Percentiles rank a stretch among this genome's conserved stretches.
Conservation (phyloP, 208 protist species). For the Herpetomonas samuelpessoai region DNA sequence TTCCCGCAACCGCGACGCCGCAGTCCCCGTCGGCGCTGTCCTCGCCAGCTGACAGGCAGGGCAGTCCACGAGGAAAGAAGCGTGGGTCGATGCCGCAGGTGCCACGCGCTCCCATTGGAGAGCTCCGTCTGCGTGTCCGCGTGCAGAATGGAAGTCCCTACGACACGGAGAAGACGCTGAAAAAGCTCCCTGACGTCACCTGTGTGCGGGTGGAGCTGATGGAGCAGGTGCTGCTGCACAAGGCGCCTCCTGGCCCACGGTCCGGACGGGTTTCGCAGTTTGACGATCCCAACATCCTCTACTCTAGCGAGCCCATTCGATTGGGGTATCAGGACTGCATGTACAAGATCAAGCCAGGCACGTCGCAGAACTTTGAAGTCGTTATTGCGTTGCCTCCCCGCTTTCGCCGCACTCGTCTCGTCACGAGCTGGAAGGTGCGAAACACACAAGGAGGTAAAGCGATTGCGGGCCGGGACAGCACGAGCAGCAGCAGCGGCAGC, state of each 20-base stretch:
- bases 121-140: conserved; percentile 14
- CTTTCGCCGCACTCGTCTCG: conserved; percentile 13
- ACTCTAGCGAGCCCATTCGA: conserved; percentile 2
- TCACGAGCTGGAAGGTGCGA: neutral
- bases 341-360: conserved; percentile 12
- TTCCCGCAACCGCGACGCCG: too few relatives aligned
- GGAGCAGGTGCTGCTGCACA: conserved; percentile 8
- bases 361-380: conserved; percentile 6
- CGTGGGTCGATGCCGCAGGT: neutral
- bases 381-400: conserved; percentile 13
- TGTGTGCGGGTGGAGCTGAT: conserved; percentile 9
- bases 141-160: conserved; percentile 12
- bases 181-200: neutral
- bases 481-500: neutral
- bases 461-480: neutral
- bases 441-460: neutral
- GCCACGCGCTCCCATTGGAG: conserved; percentile 1
- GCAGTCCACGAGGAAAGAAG: neutral
- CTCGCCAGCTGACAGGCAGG: too few relatives aligned
- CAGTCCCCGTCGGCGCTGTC: neutral
- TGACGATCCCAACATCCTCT: conserved; percentile 2
- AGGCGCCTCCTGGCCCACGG: neutral
- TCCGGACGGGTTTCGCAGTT: neutral
- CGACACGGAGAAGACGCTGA: conserved; percentile 2
- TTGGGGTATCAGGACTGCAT: conserved; percentile 4